A percentile compares a stretch with the other conserved stretches of the same genome.
Conservation (phyloP, 106 monocot genomes). For the Chionographis japonica region DNA sequence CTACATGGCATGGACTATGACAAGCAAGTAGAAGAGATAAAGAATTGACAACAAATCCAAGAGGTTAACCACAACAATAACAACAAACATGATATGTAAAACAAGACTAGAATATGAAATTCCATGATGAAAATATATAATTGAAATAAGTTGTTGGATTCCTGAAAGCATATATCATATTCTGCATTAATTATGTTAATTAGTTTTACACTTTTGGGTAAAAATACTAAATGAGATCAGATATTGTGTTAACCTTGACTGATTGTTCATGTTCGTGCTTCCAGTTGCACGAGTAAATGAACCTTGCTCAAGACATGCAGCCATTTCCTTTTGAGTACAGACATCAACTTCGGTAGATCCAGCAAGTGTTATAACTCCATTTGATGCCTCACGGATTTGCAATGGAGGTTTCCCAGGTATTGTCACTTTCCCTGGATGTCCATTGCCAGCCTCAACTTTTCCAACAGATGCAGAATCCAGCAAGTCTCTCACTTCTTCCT, state of each 20-base stretch:
- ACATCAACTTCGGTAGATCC: constrained; percentile 94
- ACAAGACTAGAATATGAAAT: too few species aligned
- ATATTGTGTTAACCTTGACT: constrained; percentile 66
- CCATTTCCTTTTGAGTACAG: constrained; percentile 81
- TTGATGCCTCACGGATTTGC: constrained; percentile 94
- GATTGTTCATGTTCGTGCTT: constrained; percentile 99
- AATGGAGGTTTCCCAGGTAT: constrained; percentile 82
- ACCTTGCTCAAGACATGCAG: constrained; percentile 84
- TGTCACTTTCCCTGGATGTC: constrained; percentile 46
- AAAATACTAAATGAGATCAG: neutral
- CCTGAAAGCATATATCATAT: too few species aligned
- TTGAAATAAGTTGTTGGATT: too few species aligned
- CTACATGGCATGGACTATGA: too few species aligned
- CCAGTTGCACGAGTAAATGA: constrained; percentile 88
- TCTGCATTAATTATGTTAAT: neutral
- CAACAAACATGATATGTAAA: too few species aligned
- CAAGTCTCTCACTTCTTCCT: constrained; percentile 98
- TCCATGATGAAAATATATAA: too few species aligned
- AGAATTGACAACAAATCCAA: too few species aligned
- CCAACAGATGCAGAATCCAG: constrained; percentile 51
- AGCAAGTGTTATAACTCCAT: constrained; percentile 91
- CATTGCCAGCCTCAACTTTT: constrained; percentile 61
- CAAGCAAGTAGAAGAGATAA: too few species aligned
- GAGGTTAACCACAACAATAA: too few species aligned
- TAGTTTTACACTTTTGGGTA: neutral